Base-by-base conservation (phyloP, 345 rosid genomes). In the Populus ilicifolia region DNA sequence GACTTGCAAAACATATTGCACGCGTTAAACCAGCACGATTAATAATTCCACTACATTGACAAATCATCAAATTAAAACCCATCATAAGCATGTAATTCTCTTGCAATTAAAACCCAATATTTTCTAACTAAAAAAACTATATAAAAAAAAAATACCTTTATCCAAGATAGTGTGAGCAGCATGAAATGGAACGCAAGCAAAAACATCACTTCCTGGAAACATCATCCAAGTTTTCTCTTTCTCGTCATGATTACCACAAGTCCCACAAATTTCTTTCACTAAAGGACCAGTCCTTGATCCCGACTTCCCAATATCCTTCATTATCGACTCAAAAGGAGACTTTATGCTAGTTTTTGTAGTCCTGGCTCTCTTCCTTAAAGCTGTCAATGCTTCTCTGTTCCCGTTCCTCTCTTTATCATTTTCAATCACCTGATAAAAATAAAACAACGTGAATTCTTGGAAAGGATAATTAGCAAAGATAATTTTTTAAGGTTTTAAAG, bases 91-190 rank as follows among this genome's bases (percentile, higher is more conserved):
- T n/a, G 29, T 23, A 59, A 69, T 11, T 41, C 14, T 33, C n/a
- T 14, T 27, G 39, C 54, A 70, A 18, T 72, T 13, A 73, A 48
- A 72, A 80, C 12, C 54, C 50, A n/a, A 21, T 33, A 69, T 2
- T 67, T 52, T 71, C 29, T n/a, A 74, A 1, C 20, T 69, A 2
- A 69, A 69, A 9, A 59, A 23, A 14, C n/a, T n/a, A n/a, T n/a
- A n/a, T n/a, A n/a, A 23, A 64, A 13, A 1, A n/a, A n/a, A 1
- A 33, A 33, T 33, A 10, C 94, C 97, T 90, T 87, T 84, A 81
- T 92, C 95, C 80, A 96, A 86, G 46, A 92, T 79, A 39, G 89
- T 84, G 84, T 90, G 99, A 82, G 89, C 91, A 64, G 89, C 98
- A 79, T 93, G 94, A 85, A 92, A 91, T 25, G 97, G 93, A 56